Conservation (phyloP, 768 basidiomycete species). For the Hortiboletus flavorubellus region DNA sequence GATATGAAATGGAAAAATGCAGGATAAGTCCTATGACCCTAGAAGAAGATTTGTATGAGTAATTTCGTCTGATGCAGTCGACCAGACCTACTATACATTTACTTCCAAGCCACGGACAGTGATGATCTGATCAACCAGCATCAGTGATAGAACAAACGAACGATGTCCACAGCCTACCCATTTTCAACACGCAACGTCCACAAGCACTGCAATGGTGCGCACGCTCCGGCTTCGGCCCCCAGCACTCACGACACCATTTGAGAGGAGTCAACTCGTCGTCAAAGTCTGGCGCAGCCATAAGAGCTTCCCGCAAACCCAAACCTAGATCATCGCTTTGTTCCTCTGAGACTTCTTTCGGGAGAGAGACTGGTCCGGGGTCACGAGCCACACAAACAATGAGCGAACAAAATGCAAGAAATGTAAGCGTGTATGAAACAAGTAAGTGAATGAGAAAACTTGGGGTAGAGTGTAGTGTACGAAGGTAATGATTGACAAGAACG, state of each 20-base stretch:
- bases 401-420: constrained; percentile 67
- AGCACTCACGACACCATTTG: constrained; percentile 78
- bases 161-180: constrained; percentile 51
- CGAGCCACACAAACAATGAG: constrained; percentile 69
- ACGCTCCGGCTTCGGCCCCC: constrained; percentile 75
- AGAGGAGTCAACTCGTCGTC: constrained; percentile 57
- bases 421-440: constrained; percentile 56
- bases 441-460: constrained; percentile 52
- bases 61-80: not conserved
- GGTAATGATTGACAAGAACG: constrained; percentile 65
- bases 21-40: constrained; percentile 84
- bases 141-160: not conserved
- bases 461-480: constrained; percentile 49
- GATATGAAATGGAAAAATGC: constrained; percentile 78
- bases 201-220: constrained; percentile 77
- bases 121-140: constrained; percentile 58
- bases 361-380: constrained; percentile 65
- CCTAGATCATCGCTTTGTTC: constrained; percentile 42
- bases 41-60: not conserved
- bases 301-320: constrained; percentile 56
- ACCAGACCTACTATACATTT: constrained; percentile 63
- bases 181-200: constrained; percentile 77
- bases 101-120: constrained; percentile 79
- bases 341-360: constrained; percentile 18
- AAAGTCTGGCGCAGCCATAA: constrained; percentile 46